Conservation (phyloP, 108 stramenopile species). For the Schizochytrium sp. region DNA sequence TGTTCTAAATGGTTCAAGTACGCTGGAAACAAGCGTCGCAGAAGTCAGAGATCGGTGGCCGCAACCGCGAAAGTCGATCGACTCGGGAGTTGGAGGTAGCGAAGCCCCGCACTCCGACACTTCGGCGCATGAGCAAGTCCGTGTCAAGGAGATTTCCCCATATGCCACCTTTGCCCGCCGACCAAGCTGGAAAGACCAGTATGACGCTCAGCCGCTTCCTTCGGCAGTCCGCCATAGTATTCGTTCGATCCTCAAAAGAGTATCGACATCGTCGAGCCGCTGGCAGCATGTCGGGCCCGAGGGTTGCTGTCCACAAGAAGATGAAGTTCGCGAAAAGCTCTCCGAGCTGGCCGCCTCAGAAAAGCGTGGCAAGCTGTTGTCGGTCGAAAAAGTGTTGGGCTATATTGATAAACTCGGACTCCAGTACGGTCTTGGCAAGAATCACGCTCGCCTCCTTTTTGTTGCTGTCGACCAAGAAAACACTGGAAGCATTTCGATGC, state of each 20-base stretch:
- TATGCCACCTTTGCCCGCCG: slow-evolving; percentile 1
- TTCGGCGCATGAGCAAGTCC: background rate
- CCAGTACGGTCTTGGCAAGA: background rate
- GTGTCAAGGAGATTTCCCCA: background rate
- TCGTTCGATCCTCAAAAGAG: background rate
- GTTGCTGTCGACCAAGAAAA: background rate
- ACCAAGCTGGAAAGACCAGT: slow-evolving; percentile 9
- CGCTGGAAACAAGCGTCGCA: too few relatives aligned
- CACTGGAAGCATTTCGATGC: background rate
- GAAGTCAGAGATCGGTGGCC: too few relatives aligned
- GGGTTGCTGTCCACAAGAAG: background rate
- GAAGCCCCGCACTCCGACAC: too few relatives aligned
- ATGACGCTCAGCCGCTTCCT: background rate
- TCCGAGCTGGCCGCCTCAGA: background rate
- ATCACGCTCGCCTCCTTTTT: background rate
- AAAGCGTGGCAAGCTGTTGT: background rate
- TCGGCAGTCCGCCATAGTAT: background rate
- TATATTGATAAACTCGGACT: background rate
- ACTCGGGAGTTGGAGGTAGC: too few relatives aligned
- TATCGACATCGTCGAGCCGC: background rate
- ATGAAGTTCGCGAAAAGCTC: background rate
- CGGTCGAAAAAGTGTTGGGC: background rate
- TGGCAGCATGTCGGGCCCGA: background rate
- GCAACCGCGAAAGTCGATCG: too few relatives aligned
- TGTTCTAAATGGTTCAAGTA: too few relatives aligned